These are phyloP conservation scores for Candida neerlandica DNA, from an alignment of 1,139 yeast genomes.

Conservation along the genomic window DNA sequence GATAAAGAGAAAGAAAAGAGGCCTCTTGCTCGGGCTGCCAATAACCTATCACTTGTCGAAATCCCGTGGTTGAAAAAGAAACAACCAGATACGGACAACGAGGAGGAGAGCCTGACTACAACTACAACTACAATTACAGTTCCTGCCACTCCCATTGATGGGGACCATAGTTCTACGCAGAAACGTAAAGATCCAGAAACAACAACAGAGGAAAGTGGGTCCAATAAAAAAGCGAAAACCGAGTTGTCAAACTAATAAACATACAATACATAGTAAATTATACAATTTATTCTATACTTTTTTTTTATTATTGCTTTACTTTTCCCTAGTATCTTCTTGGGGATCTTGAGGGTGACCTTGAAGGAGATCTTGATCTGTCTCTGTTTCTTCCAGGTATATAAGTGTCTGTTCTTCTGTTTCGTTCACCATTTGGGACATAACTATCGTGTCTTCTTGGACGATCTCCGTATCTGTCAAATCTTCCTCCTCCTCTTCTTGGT, in stretches of 20 bases:
- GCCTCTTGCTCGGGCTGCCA: constrained; percentile 13
- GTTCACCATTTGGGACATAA: constrained; percentile 11
- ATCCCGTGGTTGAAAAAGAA: constrained; percentile 50
- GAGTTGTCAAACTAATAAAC: neutral
- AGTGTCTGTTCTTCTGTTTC: constrained; percentile 21
- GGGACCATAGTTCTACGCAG: constrained; percentile 2
- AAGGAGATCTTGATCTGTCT: constrained; percentile 18
- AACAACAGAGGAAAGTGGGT: neutral
- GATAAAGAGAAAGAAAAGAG: constrained; percentile 1
- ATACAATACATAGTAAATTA: neutral
- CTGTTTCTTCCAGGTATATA: constrained; percentile 22
- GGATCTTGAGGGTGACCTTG: constrained; percentile 19
- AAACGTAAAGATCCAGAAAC: constrained; percentile 12
- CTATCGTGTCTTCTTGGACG: constrained; percentile 10
- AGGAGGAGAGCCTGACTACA: too few species aligned
- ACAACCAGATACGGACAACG: too few species aligned
- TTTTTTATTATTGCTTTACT: too few species aligned
- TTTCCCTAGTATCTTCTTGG: constrained; percentile 7
- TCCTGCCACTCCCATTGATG: constrained; percentile 8
- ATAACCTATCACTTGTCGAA: constrained; percentile 30
- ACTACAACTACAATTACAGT: too few species aligned
- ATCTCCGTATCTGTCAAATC: constrained; percentile 11
- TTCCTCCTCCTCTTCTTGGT: constrained; percentile 10
- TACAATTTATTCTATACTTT: neutral
- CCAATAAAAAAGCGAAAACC: neutral